Conservation (phyloP, 139 green algal genomes). For the Tetraselmis striata region DNA sequence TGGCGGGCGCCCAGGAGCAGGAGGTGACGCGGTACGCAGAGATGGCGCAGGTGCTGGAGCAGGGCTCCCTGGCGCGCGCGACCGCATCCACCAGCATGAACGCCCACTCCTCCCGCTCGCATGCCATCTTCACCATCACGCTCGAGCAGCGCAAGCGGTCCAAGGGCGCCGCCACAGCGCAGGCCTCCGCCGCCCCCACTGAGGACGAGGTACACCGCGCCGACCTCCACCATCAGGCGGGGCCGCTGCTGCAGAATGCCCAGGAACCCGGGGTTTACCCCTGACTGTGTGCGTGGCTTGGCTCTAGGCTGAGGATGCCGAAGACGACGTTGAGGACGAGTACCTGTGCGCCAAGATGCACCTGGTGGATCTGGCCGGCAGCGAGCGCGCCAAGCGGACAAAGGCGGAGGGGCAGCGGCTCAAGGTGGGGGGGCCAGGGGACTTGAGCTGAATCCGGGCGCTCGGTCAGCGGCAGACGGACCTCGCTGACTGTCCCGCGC, state of each 20-base stretch:
- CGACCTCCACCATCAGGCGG: too few relatives aligned
- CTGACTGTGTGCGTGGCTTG: neutral
- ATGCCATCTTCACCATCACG: constrained; percentile 97
- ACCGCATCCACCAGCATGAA: constrained; percentile 91
- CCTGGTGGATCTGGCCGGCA: constrained; percentile 83
- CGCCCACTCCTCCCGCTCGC: constrained; percentile 66
- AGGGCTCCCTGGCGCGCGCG: constrained; percentile 65
- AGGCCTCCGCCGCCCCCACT: neutral
- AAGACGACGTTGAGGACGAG: constrained; percentile 45
- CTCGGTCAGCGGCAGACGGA: too few relatives aligned
- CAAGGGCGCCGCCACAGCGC: neutral
- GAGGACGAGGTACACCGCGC: too few relatives aligned
- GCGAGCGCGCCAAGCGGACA: constrained; percentile 89
- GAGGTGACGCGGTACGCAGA: constrained; percentile 69
- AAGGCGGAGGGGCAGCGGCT: constrained; percentile 69
- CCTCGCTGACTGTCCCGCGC: too few relatives aligned
- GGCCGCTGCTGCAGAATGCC: too few relatives aligned
- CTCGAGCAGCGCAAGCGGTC: constrained; percentile 72
- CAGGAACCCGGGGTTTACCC: too few relatives aligned
- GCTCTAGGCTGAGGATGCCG: neutral
- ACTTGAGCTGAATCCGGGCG: too few relatives aligned
- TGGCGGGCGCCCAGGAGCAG: constrained; percentile 69
- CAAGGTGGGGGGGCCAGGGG: constrained; percentile 25
- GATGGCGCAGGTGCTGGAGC: constrained; percentile 72
- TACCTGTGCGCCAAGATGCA: constrained; percentile 93